A percentile compares a stretch with the other conserved stretches of the same genome.
Evolutionary conservation across 2,329 filamentous ascomycete genomes (phyloP).

Genomic region (Cytospora piceae): DNA sequence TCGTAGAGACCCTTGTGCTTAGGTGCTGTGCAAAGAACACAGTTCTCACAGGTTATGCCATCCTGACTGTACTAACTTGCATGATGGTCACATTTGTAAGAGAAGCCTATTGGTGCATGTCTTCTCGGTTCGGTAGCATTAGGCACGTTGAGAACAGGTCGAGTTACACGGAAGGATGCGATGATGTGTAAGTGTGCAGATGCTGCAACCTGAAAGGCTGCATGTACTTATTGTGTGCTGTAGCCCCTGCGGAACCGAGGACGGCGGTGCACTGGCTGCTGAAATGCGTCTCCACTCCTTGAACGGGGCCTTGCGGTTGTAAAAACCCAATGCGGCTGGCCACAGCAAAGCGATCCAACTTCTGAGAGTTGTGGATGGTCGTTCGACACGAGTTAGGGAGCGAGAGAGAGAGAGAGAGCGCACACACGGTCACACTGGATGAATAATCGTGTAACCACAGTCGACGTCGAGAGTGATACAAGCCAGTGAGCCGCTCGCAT

Average conservation of each 20-base stretch:
- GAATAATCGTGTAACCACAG: conserved; percentile 16
- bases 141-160: conserved; percentile 14
- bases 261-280: too few relatives aligned
- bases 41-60: conserved; percentile 9
- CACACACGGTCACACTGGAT: conserved; percentile 18
- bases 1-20: conserved; percentile 14
- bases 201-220: conserved; percentile 18
- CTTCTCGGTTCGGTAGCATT: conserved; percentile 6
- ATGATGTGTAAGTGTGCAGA: conserved; percentile 24
- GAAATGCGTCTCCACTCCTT: too few relatives aligned
- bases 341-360: too few relatives aligned
- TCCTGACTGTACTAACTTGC: conserved; percentile 24
- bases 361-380: neutral
- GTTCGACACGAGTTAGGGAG: neutral
- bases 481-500: conserved; percentile 19
- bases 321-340: too few relatives aligned
- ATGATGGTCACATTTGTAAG: conserved; percentile 23
- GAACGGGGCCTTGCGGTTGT: neutral
- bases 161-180: conserved; percentile 28
- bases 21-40: conserved; percentile 17
- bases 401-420: neutral
- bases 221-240: conserved; percentile 2
- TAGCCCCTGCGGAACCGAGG: neutral
- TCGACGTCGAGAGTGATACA: conserved; percentile 4
- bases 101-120: conserved; percentile 19